Evolutionary conservation across 345 rosid species (phyloP).

Genomic region (Trapa incisa): DNA sequence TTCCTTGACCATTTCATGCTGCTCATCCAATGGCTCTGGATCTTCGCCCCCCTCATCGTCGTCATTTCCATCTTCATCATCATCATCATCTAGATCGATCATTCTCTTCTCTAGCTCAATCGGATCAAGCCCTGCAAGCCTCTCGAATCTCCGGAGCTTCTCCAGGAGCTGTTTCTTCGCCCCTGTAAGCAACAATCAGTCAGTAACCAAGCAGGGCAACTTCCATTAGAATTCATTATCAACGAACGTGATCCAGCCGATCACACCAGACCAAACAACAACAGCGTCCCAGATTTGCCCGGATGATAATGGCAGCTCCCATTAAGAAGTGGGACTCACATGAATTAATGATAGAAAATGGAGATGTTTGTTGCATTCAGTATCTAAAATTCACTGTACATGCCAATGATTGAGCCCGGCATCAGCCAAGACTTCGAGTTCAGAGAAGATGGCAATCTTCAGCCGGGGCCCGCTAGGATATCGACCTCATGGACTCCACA

Average conservation of each 20-base stretch:
- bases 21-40: constrained; percentile 8
- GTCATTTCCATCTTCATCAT: too few species aligned
- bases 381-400: neutral
- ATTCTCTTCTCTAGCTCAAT: constrained; percentile 71
- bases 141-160: constrained; percentile 75
- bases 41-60: constrained; percentile 18
- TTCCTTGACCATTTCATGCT: constrained; percentile 17
- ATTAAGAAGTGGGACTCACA: neutral
- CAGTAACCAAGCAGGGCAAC: neutral
- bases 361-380: constrained; percentile 5
- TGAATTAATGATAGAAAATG: neutral
- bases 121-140: constrained; percentile 65
- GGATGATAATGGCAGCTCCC: neutral
- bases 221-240: neutral
- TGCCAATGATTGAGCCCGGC: neutral
- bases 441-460: constrained; percentile 1
- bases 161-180: constrained; percentile 65
- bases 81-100: constrained; percentile 18
- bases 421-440: neutral
- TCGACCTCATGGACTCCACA: neutral
- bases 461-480: constrained; percentile 19
- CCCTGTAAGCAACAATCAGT: constrained; percentile 24
- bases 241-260: neutral
- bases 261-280: neutral
- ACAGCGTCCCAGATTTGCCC: neutral